Base-by-base conservation (phyloP, 1,139 yeast species). In the Meyerozyma guilliermondii region DNA sequence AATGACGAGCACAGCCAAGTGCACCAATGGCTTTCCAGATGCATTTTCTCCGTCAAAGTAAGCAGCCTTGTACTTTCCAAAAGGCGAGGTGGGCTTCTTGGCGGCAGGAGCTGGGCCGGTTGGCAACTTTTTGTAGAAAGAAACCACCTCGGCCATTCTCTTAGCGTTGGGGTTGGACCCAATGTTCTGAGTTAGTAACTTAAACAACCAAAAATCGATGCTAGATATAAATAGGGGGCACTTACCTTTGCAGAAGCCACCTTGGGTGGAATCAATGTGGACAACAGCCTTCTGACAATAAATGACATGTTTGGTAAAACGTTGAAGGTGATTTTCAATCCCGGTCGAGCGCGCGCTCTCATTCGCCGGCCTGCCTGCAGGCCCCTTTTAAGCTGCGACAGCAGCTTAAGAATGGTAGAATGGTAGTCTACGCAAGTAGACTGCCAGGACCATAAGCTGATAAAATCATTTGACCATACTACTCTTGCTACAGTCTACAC, bases 251-350 rank as follows among this genome's bases (percentile, higher is more conserved):
- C 94, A 51, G 98, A 89, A 47, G 96, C 97, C 65, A 92, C 83
- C 94, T 92, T 92, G 65, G 98, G 98, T 60, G 98, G 98, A 63
- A 92, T 89, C 74, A 92, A 80, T 61, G 98, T 86, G 56, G 98
- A 89, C 69, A 92, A 80, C 63, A 85, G 86, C 76, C 97, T 91
- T 83, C 87, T 89, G 65, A 81, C 76, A 69, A 89, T 77, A 76
- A 83, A 83, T 61, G 95, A 87, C 95, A 87, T 86, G 52, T 39
- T 50, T 45, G 50, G 26, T 18, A 10, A 18, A 33, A 23, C 16
- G 36, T 33, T 33, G 24, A 33, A 6, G 23, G 23, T 33, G 24
- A 42, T 35, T 31, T 31, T 27, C 28, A 38, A 39, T 30, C 41
- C 46, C 47, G 47, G 10, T 5, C n/a, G 24, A 10, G 13, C 24